Base-by-base conservation (phyloP, 805 yeast genomes). In the Ogataea ramenticola region DNA sequence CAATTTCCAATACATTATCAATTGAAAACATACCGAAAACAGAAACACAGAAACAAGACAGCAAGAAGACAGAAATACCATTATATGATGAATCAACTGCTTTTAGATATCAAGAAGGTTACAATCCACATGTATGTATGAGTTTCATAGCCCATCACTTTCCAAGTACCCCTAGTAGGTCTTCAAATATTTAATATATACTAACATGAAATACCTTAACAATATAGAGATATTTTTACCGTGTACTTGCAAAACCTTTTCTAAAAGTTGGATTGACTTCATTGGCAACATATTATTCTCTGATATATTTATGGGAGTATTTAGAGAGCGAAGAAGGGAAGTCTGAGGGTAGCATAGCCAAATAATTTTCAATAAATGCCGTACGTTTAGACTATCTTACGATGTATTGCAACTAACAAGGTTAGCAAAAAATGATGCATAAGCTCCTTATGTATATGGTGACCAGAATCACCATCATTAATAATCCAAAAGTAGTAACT, bases 221-320 rank as follows among this genome's bases (percentile, higher is more conserved):
- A 21, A 21, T 6, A 17, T 17, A 45, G 49, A 38, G 36, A n/a
- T 54, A 57, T 31, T 72, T 77, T 53, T 77, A 77, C 51, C 62
- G 68, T 46, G 68, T 67, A 32, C 69, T 73, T 50, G 74, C 71
- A 1, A 60, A 54, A 21, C 80, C 82, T 1, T 62, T 72, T 39
- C 44, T 67, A 4, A 76, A 72, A 47, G 68, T 74, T 16, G 56
- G 75, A 30, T 61, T 60, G 0, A 43, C 73, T 8, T 69, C 78
- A 6, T 64, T 74, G 41, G 68, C 60, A 2, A 70, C 79, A 0
- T 77, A 71, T 48, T 77, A 72, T 47, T 57, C 70, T 0, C 47
- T 77, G 51, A 55, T 56, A n/a, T 72, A 64, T 39, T 49, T 70
- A 9, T 72, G 75, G 79, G 72, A 61, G 43, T 66, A 48, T 42